Evolutionary conservation across 768 basidiomycete genomes (phyloP).

Genomic region (Lactarius pseudohatsudake): DNA sequence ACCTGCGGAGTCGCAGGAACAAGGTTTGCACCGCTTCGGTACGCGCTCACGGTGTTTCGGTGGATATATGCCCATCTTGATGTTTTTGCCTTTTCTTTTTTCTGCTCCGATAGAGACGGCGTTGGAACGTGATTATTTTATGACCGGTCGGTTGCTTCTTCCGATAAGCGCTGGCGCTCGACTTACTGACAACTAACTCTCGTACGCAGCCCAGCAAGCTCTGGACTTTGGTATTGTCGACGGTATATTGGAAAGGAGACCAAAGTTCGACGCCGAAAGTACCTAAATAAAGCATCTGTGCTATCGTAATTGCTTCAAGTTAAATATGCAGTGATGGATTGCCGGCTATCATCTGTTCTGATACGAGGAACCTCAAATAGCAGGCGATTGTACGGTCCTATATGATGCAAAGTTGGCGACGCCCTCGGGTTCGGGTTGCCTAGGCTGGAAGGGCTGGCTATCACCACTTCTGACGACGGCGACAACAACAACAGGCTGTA

Average conservation of each 20-base stretch:
- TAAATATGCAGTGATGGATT: background rate
- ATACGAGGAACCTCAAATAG: background rate
- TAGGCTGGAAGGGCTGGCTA: background rate
- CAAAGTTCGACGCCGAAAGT: slow-evolving; percentile 45
- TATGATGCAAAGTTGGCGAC: background rate
- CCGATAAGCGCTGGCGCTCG: slow-evolving; percentile 26
- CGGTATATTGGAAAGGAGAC: slow-evolving; percentile 81
- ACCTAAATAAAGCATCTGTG: slow-evolving; percentile 10
- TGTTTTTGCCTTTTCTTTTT: slow-evolving; percentile 29
- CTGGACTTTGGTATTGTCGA: slow-evolving; percentile 91
- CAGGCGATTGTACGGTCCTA: background rate
- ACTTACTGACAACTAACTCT: slow-evolving; percentile 27
- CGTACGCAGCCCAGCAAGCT: slow-evolving; percentile 72
- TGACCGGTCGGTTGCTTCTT: slow-evolving; percentile 62
- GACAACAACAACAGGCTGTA: slow-evolving; percentile 13
- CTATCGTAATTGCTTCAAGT: background rate
- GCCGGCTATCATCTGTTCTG: slow-evolving; percentile 4
- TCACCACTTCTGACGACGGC: background rate
- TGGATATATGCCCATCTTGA: slow-evolving; percentile 23
- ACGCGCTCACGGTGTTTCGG: slow-evolving; percentile 33
- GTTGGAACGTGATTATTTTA: slow-evolving; percentile 92
- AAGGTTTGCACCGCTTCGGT: slow-evolving; percentile 79
- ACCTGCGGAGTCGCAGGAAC: slow-evolving; percentile 59
- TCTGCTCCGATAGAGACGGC: slow-evolving; percentile 61
- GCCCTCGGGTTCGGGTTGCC: background rate